Evolutionary conservation across 2,329 filamentous ascomycete species (phyloP).

Genomic region (Raffaelea ambrosiae): DNA sequence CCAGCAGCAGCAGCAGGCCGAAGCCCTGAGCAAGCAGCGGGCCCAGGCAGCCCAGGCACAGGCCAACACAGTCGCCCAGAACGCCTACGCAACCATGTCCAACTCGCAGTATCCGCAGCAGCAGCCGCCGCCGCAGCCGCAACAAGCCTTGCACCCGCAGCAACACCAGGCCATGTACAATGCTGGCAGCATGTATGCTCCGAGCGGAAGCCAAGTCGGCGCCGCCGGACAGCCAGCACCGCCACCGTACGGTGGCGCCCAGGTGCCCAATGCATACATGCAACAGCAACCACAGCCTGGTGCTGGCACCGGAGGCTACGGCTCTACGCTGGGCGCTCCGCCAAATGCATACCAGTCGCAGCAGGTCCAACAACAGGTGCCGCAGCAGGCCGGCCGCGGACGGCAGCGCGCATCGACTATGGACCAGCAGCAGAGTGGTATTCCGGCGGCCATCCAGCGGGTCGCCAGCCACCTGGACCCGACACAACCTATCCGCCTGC

Average conservation of each 20-base stretch:
- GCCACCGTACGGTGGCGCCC: conserved; percentile 52
- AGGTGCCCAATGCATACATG: conserved; percentile 56
- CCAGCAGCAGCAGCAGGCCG: conserved; percentile 91
- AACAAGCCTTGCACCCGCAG: conserved; percentile 26
- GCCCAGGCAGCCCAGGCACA: conserved; percentile 66
- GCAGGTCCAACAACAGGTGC: conserved; percentile 53
- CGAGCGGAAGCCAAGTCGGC: conserved; percentile 43
- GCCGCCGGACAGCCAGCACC: conserved; percentile 62
- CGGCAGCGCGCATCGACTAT: conserved; percentile 91
- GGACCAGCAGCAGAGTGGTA: conserved; percentile 89
- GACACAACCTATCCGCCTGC: conserved; percentile 83
- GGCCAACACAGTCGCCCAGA: conserved; percentile 58
- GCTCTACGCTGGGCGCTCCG: conserved; percentile 16
- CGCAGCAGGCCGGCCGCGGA: conserved; percentile 53
- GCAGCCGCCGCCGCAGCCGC: conserved; percentile 20
- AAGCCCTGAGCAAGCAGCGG: conserved; percentile 87
- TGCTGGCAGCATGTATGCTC: conserved; percentile 59
- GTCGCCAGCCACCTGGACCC: conserved; percentile 95
- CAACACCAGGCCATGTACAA: conserved; percentile 61
- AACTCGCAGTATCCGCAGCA: conserved; percentile 40
- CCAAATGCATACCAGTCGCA: conserved; percentile 48
- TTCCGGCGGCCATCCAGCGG: conserved; percentile 84
- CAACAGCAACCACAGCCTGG: conserved; percentile 55
- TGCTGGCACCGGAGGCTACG: conserved; percentile 53
- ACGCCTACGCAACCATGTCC: conserved; percentile 50